Evolutionary conservation across 2,329 filamentous ascomycete genomes (phyloP), one percentile per base, ranked within the genome.

Genomic region (Pyricularia pennisetigena): DNA sequence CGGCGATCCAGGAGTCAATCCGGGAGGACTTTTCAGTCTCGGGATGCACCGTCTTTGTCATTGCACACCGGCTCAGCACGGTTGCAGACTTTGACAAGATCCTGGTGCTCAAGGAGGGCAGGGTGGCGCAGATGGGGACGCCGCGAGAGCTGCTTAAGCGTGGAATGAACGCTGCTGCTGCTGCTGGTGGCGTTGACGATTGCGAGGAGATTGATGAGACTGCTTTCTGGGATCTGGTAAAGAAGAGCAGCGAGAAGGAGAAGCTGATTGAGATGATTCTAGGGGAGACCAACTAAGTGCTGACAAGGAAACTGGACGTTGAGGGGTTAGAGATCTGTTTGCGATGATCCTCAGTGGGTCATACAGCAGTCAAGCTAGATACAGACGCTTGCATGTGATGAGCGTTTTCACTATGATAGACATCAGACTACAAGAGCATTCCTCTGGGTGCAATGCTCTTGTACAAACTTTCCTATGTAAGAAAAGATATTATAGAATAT

Each of bases 1-100:
- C 81, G 49, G 78, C 81, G 29, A 86, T 89, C 76, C 85, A 88
- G 73, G 78, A 79, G 35, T 79, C 87, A 32, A 81, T 89, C 68
- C 80, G 85, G 3, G 77, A 81, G 64, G 75, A 75, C 66, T 77
- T 78, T 65, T 81, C 82, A 30, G 81, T 83, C 57, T 78, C 78
- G 28, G 81, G 82, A 8, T 85, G 85, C 71, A 89, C 87, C 2
- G 82, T 90, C 62, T 72, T 80, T 49, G 78, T 78, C 14, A 78
- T 80, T 66, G 78, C 78, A 5, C 78, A 80, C 67, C 74, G 78
- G 7, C 69, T 80, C 63, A 77, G 77, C 67, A 85, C 82, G 0
- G 82, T 85, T 14, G 77, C 81, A 6, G 82, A 84, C 72, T 85
- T 83, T 74, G 83, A 85, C 71, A 77, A 76, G 30, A 76, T 86